phyloP scores from a whole-genome alignment of 139 green algal genomes.

The Protoeuglena noctilucae region DNA sequence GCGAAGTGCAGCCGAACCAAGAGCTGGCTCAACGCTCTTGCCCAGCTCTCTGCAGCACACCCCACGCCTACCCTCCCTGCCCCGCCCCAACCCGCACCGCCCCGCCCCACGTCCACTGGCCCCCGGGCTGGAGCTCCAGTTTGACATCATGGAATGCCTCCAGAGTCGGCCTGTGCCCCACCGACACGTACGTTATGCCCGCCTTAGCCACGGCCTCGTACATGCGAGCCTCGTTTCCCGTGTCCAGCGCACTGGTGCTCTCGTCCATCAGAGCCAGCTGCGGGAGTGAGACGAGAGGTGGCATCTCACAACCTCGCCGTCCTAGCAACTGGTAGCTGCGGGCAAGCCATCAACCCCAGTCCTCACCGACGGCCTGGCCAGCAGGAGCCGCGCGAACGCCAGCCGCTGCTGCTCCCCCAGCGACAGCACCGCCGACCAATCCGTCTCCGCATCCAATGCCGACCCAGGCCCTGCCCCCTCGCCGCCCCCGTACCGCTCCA shows the following conservation, averaged over 20 bases:
- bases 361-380: slow-evolving; percentile 43
- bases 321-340: too few species aligned
- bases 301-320: too few species aligned
- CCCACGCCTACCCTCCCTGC: too few species aligned
- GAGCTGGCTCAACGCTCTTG: too few species aligned
- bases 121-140: too few species aligned
- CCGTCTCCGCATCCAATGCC: slow-evolving; percentile 27
- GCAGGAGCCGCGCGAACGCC: slow-evolving; percentile 78
- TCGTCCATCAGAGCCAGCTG: slow-evolving; percentile 91
- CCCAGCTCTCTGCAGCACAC: too few species aligned
- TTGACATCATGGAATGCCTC: slow-evolving; percentile 67
- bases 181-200: slow-evolving; percentile 67
- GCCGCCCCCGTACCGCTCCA: neutral
- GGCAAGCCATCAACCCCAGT: slow-evolving; percentile 1
- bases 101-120: too few species aligned
- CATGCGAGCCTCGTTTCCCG: slow-evolving; percentile 60
- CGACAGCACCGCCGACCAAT: slow-evolving; percentile 74
- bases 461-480: too few species aligned
- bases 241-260: slow-evolving; percentile 75
- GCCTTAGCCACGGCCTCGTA: slow-evolving; percentile 35
- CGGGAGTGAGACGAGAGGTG: too few species aligned
- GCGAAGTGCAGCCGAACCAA: too few species aligned
- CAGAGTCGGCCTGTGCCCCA: slow-evolving; percentile 78
- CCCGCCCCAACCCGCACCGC: too few species aligned
- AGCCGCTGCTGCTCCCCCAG: slow-evolving; percentile 95